phyloP scores from a whole-genome alignment of 1,284 basidiomycete genomes.

The Trichosporon ovoides region DNA sequence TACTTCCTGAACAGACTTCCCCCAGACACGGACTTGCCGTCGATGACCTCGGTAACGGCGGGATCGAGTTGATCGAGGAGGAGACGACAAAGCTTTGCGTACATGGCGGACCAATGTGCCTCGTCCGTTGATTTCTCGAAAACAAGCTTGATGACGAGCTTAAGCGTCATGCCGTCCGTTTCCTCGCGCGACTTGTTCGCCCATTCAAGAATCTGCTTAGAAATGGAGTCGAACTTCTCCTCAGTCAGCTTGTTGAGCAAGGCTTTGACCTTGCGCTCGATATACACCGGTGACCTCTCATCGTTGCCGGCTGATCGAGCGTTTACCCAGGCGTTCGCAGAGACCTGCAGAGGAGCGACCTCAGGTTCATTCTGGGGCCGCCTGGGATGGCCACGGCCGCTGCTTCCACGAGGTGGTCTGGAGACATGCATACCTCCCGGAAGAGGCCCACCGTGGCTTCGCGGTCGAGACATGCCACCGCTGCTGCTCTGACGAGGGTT shows the following conservation, averaged over 20 bases:
- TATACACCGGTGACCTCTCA: constrained; percentile 68
- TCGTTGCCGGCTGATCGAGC: constrained; percentile 52
- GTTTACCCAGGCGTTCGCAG: constrained; percentile 75
- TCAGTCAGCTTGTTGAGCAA: constrained; percentile 95
- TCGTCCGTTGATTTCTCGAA: constrained; percentile 98
- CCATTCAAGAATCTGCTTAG: constrained; percentile 85
- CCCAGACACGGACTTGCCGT: constrained; percentile 77
- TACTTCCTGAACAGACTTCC: constrained; percentile 85
- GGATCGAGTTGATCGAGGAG: constrained; percentile 85
- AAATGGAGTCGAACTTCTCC: constrained; percentile 95
- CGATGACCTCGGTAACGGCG: constrained; percentile 79
- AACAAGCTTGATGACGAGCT: constrained; percentile 90
- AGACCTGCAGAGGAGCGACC: constrained; percentile 67
- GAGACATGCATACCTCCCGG: neutral
- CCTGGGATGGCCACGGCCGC: neutral
- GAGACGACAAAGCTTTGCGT: constrained; percentile 87
- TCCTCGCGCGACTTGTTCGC: constrained; percentile 91
- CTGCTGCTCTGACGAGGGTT: constrained; percentile 56
- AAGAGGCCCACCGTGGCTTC: constrained; percentile 59
- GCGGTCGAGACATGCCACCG: constrained; percentile 61
- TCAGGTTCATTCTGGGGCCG: constrained; percentile 44
- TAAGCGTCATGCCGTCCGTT: constrained; percentile 86
- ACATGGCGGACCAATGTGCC: constrained; percentile 93
- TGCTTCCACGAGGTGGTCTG: constrained; percentile 1
- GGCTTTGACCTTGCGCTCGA: constrained; percentile 88